Evolutionary conservation across 805 yeast species (phyloP), one percentile per base, ranked within the genome.

Genomic region (Schwanniomyces sp.): DNA sequence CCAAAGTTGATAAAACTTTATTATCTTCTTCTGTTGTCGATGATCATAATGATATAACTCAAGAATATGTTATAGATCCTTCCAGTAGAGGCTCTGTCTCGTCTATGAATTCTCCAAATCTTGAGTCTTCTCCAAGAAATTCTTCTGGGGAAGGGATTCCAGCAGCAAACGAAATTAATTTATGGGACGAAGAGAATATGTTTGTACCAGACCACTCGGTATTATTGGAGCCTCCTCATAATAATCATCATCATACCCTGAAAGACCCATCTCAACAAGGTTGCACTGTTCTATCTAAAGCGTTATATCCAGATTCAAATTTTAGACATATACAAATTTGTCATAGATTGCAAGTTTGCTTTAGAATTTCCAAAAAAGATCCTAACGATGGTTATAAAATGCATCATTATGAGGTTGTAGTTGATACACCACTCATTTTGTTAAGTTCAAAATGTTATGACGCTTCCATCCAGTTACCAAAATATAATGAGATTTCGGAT

Each of bases 401-500:
- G 68, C 90, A 85, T 56, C 91, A 87, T 61, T 87, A 84, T 57
- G 95, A 87, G 55, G 91, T 87, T 17, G 80, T 87, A 39, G 86
- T 87, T 34, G 94, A 87, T 59, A 86, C 92, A 0, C 94, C 94
- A 0, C 72, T 87, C 32, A 74, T 78, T 29, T 59, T 74, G 48
- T 58, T 74, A 42, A 71, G 76, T 52, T 59, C 77, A 0, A 69
- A 69, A 49, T 73, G 78, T 53, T 64, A 63, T 51, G 76, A 70
- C 7, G 71, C 55, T 4, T 67, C 76, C 1, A 58, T 64, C 7
- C 77, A 72, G 50, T 61, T 74, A 40, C 79, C 79, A 0, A 61
- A 57, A 43, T 74, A 74, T 42, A 64, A 67, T 43, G 74, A 67
- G 25, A 49, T 66, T 4, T 7, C 17, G 5, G 36, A 21, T 2